Base-by-base conservation (phyloP, 2,329 filamentous ascomycete species). In the Harringtonia aguacate region DNA sequence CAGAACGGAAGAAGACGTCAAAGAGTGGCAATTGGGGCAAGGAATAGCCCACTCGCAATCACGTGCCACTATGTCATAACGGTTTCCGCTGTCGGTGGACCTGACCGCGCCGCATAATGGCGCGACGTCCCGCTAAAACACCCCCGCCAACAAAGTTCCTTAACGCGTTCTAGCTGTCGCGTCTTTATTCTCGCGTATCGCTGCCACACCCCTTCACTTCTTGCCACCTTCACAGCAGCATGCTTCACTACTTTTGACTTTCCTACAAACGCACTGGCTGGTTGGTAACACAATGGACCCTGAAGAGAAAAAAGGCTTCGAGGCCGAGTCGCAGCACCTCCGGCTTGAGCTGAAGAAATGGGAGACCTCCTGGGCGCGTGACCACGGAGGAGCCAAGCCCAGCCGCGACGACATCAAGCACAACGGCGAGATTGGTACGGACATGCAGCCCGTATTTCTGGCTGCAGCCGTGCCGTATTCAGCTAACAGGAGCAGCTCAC, bases 351-450 rank as follows among this genome's bases (percentile, higher is more conserved):
- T 90, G 39, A 90, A 90, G 62, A 61, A 62, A 51, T 92, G 84
- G 79, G 86, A 92, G 58, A 77, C 68, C 50, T 65, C 73, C 8
- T 90, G 85, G 67, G 72, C 75, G 7, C 65, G 66, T 21, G 59
- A 67, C 15, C 73, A 89, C 55, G 66, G 64, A 28, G 84, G 84
- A 41, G 73, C 70, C 50, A 89, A 87, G 65, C 81, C 85, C 4
- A 68, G 72, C 40, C 73, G 83, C 46, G 74, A 79, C n/a, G 84
- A 87, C 55, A 88, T 90, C 66, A 88, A 86, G 63, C 70, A 72
- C 42, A 79, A 86, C 53, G 70, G 75, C 8, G 72, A 73, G 0
- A 87, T 89, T 54, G 81, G 84, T 86, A 72, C 29, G 66, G 33
- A 15, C 24, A 17, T 24, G 33, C n/a, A 33, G 31, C 38, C 7